Percentiles rank a stretch among this genome's conserved stretches.
Conservation (phyloP, 2,329 filamentous ascomycete species). For the Fusarium cicatricum region DNA sequence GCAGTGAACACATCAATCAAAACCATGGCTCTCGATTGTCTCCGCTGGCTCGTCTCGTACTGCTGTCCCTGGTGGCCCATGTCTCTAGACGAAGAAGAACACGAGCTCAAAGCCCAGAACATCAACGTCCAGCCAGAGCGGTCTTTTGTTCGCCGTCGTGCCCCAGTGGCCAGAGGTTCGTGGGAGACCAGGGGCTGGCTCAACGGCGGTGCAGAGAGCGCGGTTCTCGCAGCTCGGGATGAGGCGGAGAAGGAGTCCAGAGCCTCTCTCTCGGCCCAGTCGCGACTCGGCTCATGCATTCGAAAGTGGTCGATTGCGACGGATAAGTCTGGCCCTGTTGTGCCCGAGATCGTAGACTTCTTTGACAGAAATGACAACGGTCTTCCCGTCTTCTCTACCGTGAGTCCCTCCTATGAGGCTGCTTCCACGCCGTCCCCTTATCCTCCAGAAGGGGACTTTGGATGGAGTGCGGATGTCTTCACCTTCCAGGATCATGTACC, state of each 20-base stretch:
- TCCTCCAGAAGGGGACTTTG: neutral
- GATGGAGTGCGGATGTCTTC: neutral
- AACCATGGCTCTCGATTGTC: neutral
- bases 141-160: neutral
- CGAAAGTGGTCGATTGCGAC: neutral
- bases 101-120: neutral
- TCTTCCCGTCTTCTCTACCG: neutral
- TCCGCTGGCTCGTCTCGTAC: neutral
- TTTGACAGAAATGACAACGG: neutral
- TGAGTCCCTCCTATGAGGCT: neutral
- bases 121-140: neutral
- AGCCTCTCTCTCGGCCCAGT: neutral
- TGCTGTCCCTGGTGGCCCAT: neutral
- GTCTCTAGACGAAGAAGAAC: neutral
- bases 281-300: neutral
- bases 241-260: conserved; percentile 2
- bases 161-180: conserved; percentile 3
- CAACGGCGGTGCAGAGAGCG: neutral
- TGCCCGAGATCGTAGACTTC: neutral
- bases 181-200: neutral
- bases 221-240: neutral
- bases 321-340: neutral
- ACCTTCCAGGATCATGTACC: neutral
- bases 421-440: neutral
- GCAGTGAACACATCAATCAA: neutral